Evolutionary conservation across 371 early-diverging fungal genomes (phyloP).

Genomic region (Funneliformis caledonium): DNA sequence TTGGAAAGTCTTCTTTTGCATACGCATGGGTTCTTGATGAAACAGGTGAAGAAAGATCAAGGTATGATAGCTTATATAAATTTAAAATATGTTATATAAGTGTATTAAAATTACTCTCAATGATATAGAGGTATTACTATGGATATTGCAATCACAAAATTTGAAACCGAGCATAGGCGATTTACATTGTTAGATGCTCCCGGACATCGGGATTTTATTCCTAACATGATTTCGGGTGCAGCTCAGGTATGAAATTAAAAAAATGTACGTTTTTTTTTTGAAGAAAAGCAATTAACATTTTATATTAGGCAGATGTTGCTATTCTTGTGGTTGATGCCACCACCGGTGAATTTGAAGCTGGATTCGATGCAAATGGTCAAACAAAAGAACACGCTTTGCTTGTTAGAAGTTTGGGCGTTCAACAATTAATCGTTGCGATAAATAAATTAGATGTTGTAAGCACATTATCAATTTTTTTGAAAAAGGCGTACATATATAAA

Average conservation of each 20-base stretch:
- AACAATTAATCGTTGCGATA: conserved; percentile 87
- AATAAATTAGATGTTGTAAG: conserved; percentile 89
- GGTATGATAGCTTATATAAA: conserved; percentile 51
- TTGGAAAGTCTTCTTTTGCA: conserved; percentile 91
- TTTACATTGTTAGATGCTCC: conserved; percentile 97
- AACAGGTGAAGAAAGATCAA: conserved; percentile 87
- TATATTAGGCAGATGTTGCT: conserved; percentile 84
- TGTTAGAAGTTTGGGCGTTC: conserved; percentile 86
- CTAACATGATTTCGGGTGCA: conserved; percentile 99
- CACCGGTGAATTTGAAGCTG: conserved; percentile 96
- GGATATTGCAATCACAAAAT: conserved; percentile 91
- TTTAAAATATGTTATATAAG: conserved; percentile 2
- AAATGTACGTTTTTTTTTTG: not conserved
- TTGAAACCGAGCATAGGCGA: conserved; percentile 79
- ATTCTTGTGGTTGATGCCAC: conserved; percentile 94
- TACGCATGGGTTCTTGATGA: conserved; percentile 97
- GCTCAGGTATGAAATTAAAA: conserved; percentile 62
- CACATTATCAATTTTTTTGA: conserved; percentile 6
- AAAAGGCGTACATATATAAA: not conserved
- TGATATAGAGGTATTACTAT: conserved; percentile 90
- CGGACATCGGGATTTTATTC: conserved; percentile 98
- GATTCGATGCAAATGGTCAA: conserved; percentile 96
- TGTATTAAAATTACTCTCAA: conserved; percentile 4
- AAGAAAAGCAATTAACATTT: not conserved
- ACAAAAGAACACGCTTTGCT: conserved; percentile 96